A percentile compares a stretch with the other conserved stretches of the same genome.
Conservation (phyloP, 2,329 filamentous ascomycete genomes). For the Akanthomyces lecanii region DNA sequence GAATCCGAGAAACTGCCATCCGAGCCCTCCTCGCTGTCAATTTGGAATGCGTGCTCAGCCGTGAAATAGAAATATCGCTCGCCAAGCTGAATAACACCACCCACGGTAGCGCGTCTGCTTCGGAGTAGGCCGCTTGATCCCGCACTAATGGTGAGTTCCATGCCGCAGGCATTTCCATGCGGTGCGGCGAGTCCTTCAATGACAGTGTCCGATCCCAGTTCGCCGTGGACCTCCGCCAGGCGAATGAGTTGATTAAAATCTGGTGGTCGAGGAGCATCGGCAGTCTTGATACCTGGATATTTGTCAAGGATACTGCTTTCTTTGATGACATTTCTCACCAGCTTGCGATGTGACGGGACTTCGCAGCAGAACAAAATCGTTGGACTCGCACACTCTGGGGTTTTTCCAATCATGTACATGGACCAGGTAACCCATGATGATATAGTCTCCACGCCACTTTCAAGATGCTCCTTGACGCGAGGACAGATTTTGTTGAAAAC, state of each 20-base stretch:
- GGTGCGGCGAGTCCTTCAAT: neutral
- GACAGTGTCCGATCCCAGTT: neutral
- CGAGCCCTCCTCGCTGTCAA: neutral
- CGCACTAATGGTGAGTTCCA: neutral
- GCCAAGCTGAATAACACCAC: neutral
- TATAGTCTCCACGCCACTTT: neutral
- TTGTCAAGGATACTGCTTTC: neutral
- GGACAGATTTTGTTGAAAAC: neutral
- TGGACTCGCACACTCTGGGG: neutral
- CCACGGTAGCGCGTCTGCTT: neutral
- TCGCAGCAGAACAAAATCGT: neutral
- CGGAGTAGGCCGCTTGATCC: neutral
- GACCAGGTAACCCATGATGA: slow-evolving; percentile 2
- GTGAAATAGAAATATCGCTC: neutral
- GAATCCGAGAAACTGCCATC: neutral
- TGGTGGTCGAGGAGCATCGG: neutral
- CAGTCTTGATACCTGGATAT: slow-evolving; percentile 1
- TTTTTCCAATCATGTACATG: neutral
- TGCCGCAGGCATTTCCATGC: neutral
- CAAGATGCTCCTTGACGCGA: slow-evolving; percentile 1
- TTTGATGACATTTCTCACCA: neutral
- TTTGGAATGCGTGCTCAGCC: neutral
- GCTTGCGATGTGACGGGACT: neutral
- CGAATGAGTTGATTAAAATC: neutral
- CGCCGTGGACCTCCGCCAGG: neutral